A percentile compares a stretch with the other conserved stretches of the same genome.
Evolutionary conservation across 192 early-diverging fungal species (phyloP).

Genomic region (Dissophora globulifera): DNA sequence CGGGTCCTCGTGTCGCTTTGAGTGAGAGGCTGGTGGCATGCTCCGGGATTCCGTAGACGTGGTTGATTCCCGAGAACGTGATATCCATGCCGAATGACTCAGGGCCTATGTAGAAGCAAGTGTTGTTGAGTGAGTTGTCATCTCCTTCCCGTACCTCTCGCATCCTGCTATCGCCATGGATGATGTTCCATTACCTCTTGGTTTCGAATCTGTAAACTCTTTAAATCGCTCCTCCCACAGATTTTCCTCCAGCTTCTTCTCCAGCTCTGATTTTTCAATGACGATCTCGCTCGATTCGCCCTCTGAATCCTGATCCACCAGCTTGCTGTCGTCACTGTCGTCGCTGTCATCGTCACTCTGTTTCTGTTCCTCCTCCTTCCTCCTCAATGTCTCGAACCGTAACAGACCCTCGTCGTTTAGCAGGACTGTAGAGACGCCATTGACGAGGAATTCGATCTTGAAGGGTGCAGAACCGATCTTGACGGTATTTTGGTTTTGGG

Average conservation of each 20-base stretch:
- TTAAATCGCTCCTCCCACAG: conserved; percentile 94
- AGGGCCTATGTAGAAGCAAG: conserved; percentile 75
- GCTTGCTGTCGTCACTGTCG: conserved; percentile 30
- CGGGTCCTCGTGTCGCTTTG: conserved; percentile 82
- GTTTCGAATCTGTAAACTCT: conserved; percentile 91
- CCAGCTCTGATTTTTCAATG: conserved; percentile 52
- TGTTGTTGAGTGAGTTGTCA: no score
- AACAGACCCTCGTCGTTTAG: conserved; percentile 90
- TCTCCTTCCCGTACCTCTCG: not conserved
- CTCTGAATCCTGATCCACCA: conserved; percentile 46
- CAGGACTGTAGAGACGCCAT: conserved; percentile 66
- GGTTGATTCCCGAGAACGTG: conserved; percentile 81
- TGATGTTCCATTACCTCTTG: conserved; percentile 68
- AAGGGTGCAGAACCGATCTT: conserved; percentile 68
- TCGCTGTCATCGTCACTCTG: no score
- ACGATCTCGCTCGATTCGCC: conserved; percentile 57
- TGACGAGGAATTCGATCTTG: conserved; percentile 65
- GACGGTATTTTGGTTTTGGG: conserved; percentile 53
- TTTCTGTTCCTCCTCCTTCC: conserved; percentile 63
- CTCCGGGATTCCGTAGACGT: conserved; percentile 98
- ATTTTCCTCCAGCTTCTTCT: conserved; percentile 57
- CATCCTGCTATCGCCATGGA: not conserved
- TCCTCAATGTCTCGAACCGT: conserved; percentile 82
- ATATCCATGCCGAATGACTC: conserved; percentile 95
- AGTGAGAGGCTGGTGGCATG: conserved; percentile 90